Percentiles rank a stretch among this genome's conserved stretches.
phyloP scores from a whole-genome alignment of 306 rosid genomes.

The Vachellia pachyceras region DNA sequence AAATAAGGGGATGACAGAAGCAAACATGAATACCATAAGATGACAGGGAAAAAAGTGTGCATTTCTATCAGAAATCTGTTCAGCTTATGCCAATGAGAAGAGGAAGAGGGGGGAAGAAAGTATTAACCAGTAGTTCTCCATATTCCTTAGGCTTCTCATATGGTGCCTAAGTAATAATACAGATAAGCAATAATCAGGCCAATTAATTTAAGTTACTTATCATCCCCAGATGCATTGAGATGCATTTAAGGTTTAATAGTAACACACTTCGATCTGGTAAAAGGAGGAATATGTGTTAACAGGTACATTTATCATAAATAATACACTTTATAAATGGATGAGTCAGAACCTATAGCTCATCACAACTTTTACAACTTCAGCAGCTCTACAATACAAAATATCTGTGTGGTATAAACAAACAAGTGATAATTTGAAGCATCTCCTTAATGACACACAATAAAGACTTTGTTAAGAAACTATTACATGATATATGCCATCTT shows the following conservation, averaged over 20 bases:
- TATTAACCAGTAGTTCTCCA: not conserved
- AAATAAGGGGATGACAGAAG: not conserved
- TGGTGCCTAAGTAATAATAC: not conserved
- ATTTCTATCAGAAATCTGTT: not conserved
- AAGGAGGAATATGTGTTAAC: not conserved
- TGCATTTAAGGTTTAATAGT: not conserved
- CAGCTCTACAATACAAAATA: constrained; percentile 20
- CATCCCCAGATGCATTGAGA: not conserved
- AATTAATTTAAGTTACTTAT: not conserved
- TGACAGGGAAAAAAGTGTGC: not conserved
- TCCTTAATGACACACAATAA: constrained; percentile 36
- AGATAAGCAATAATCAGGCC: not conserved
- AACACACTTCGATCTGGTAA: not conserved
- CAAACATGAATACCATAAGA: not conserved
- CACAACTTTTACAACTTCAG: constrained; percentile 10
- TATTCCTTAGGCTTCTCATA: constrained; percentile 12
- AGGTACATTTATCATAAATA: not conserved
- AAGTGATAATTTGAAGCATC: constrained; percentile 26
- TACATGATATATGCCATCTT: not conserved
- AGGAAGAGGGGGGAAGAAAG: not conserved
- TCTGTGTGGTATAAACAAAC: not conserved
- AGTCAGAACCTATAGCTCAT: constrained; percentile 6
- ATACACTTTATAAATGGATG: not conserved
- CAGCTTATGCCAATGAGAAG: not conserved
- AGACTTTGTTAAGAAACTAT: constrained; percentile 33